Percentiles rank a stretch among this genome's conserved stretches.
Evolutionary conservation across 345 rosid species (phyloP).

Genomic region (Atalantia buxifolia): DNA sequence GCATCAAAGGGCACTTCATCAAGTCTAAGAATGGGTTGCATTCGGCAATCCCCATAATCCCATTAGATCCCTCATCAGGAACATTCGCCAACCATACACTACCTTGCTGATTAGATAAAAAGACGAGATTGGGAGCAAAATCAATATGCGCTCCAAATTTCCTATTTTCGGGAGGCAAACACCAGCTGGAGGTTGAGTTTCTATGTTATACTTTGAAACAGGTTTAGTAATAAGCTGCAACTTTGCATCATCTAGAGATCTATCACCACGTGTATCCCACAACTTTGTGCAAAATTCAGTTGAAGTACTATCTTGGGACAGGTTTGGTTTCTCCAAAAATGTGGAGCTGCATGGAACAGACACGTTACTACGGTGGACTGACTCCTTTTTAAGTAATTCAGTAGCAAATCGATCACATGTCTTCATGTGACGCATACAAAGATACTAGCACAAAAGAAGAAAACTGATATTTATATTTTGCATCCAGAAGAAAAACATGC

Average conservation of each 20-base stretch:
- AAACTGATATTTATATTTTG: background rate
- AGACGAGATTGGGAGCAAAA: conserved; percentile 51
- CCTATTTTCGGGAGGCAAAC: too few species aligned
- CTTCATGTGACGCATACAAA: background rate
- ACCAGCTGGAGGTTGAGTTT: too few species aligned
- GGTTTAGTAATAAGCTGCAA: conserved; percentile 24
- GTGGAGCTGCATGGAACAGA: conserved; percentile 26
- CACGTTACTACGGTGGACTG: conserved; percentile 6
- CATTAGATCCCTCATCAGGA: conserved; percentile 45
- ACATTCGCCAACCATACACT: conserved; percentile 51
- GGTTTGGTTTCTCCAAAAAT: background rate
- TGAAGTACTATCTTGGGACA: background rate
- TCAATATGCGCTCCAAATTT: conserved; percentile 33
- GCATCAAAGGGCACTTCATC: conserved; percentile 33
- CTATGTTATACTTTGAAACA: conserved; percentile 23
- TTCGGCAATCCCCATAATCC: conserved; percentile 36
- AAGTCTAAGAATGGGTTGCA: conserved; percentile 55
- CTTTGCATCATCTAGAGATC: conserved; percentile 19
- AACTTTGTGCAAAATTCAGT: conserved; percentile 10
- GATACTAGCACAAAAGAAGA: background rate
- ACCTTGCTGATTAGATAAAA: conserved; percentile 53
- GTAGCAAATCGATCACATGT: conserved; percentile 21
- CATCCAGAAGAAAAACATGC: background rate
- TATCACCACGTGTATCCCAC: conserved; percentile 18
- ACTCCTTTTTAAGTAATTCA: conserved; percentile 9